Conservation (phyloP, 2,329 filamentous ascomycete species). For the Phaeosphaeriaceae sp. region DNA sequence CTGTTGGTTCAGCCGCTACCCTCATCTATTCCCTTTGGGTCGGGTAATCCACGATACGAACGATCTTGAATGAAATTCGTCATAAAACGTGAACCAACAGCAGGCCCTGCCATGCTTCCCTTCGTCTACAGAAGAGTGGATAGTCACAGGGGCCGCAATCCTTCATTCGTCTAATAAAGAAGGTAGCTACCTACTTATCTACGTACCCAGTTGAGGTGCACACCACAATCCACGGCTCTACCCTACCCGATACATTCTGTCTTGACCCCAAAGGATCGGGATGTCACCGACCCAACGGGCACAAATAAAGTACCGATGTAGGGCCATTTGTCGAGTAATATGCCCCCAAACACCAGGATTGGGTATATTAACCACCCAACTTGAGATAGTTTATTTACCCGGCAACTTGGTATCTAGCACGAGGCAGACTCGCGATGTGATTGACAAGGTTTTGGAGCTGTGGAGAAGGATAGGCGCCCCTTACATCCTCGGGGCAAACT, state of each 20-base stretch:
- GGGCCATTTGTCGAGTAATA: conserved; percentile 4
- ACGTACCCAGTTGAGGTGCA: too few relatives aligned
- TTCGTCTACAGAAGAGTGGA: background rate
- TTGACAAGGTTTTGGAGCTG: conserved; percentile 13
- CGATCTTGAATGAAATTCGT: background rate
- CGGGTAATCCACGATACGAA: background rate
- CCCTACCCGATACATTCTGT: background rate
- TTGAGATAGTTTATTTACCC: conserved; percentile 12
- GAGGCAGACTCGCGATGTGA: conserved; percentile 18
- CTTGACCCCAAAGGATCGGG: background rate
- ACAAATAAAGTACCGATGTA: conserved; percentile 2
- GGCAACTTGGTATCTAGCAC: conserved; percentile 9
- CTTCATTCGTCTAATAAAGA: too few relatives aligned
- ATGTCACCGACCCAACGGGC: background rate
- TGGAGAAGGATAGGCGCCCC: conserved; percentile 11
- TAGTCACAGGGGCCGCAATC: background rate
- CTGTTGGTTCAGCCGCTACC: background rate
- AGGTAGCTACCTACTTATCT: too few relatives aligned
- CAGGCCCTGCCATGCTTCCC: conserved; percentile 3
- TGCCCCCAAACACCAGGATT: conserved; percentile 9
- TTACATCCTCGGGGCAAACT: background rate
- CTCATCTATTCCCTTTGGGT: background rate
- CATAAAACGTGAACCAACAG: background rate
- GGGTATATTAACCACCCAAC: conserved; percentile 11
- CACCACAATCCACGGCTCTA: background rate